Evolutionary conservation across 768 basidiomycete species (phyloP), one percentile per base, ranked within the genome.

Genomic region (Psilocybe cubensis): DNA sequence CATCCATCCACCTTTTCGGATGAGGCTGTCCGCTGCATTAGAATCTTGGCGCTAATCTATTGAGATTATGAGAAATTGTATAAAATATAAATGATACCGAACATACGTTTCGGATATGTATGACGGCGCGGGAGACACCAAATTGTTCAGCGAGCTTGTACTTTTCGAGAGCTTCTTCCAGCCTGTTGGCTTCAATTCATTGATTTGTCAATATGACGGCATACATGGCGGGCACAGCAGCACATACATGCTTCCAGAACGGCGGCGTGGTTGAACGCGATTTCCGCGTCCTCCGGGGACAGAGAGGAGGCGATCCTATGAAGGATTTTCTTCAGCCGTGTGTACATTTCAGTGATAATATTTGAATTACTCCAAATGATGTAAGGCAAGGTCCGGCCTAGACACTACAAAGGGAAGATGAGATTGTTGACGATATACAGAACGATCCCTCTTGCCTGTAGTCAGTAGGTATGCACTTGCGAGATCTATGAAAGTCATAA

Each of bases 401-500:
- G 90, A 81, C 63, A 86, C 82, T 72, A 83, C 78, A 52, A 57
- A 47, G 57, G 60, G 59, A 45, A 54, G 58, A 57, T 48, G 29
- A n/a, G 52, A 33, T 51, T 46, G 60, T 55, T 40, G 41, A 29
- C 43, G 28, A 44, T 57, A 29, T 52, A 27, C 18, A 41, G 18
- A 12, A 44, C 45, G 42, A 52, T 60, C 54, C 42, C 48, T 56
- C 48, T 29, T 65, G 71, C 79, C 73, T 69, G 77, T 77, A 47
- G 90, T 91, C 67, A 92, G 86, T 67, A 94, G 89, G 74, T 94
- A 94, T 65, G 92, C 92, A 70, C 90, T 93, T 51, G 93, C 92
- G 46, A 94, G 79, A 76, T 94, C 92, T 94, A 66, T 25, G 24
- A 52, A 53, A 24, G 21, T 44, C 7, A 47, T 17, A 38, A 44